Conservation (phyloP, 441 rosid genomes). For the Croton setiger region DNA sequence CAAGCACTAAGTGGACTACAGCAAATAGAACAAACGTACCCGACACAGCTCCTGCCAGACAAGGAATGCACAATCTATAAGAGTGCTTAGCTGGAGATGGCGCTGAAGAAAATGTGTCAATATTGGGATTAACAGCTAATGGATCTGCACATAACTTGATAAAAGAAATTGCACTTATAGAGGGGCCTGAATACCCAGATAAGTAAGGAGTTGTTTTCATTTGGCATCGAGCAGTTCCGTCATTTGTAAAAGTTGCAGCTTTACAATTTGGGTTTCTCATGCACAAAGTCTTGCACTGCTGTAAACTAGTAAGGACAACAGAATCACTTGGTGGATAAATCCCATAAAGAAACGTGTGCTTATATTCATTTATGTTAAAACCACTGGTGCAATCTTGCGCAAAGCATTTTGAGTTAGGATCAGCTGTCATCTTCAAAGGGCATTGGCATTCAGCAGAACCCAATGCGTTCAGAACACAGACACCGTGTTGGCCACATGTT, state of each 20-base stretch:
- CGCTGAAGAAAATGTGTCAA: constrained; percentile 19
- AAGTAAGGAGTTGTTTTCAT: constrained; percentile 46
- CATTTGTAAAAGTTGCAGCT: constrained; percentile 60
- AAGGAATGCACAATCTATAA: constrained; percentile 45
- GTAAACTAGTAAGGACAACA: constrained; percentile 36
- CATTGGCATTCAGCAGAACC: constrained; percentile 53
- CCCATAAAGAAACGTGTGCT: constrained; percentile 55
- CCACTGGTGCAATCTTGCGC: constrained; percentile 39
- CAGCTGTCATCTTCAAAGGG: constrained; percentile 34
- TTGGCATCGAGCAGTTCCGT: constrained; percentile 49
- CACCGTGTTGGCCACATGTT: constrained; percentile 62
- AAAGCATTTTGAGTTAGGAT: constrained; percentile 43
- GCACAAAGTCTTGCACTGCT: constrained; percentile 54
- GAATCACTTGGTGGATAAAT: constrained; percentile 59
- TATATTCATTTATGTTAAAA: constrained; percentile 39
- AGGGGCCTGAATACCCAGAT: constrained; percentile 63
- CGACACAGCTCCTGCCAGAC: constrained; percentile 55
- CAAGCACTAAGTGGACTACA: constrained; percentile 46
- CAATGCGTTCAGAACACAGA: constrained; percentile 50
- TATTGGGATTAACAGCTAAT: constrained; percentile 51
- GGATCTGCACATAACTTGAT: constrained; percentile 71
- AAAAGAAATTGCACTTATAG: constrained; percentile 56
- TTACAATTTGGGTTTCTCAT: constrained; percentile 38
- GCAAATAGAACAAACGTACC: constrained; percentile 45
- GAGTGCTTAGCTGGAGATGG: constrained; percentile 26